Base-by-base conservation (phyloP, 805 yeast species). In the Yamadazyma takamatsuzukensis region DNA sequence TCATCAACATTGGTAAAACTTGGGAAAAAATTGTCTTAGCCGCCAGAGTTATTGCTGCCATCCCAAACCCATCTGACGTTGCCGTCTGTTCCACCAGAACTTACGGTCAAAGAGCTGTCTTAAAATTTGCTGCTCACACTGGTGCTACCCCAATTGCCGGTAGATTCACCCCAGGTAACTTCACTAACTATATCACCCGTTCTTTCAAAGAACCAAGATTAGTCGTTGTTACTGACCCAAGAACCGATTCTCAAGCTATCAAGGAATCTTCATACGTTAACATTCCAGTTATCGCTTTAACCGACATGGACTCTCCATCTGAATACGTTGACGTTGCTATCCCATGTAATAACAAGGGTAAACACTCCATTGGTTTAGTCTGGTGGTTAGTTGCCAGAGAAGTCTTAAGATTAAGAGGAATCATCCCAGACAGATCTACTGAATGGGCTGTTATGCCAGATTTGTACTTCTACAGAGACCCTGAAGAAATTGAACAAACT, bases 111-210 rank as follows among this genome's bases (percentile, higher is more conserved):
- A 93, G 99, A 80, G 99, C 98, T 66, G 99, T 90, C 56, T 83
- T 93, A 73, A 93, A 93, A 80, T 93, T 83, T 67, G 97, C 99
- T 67, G 86, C 96, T 60, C 97, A 93, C 89, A 89, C 97, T 60
- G 97, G 97, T 74, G 96, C 98, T 56, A 90, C 97, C 57, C 89
- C 99, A 69, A 90, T 93, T 76, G 99, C 98, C 60, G 99, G 99
- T 76, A 88, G 99, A 80, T 93, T 93, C 85, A 93, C 98, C 61
- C 99, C 99, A 76, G 99, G 99, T 86, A 82, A 84, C 78, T 93
- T 93, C 93, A 93, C 99, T 70, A 93, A 93, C 80, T 93, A 93
- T 80, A 93, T 90, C 80, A 93, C 98, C 74, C 90, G 97, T 77
- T 87, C 97, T 59, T 93, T 93, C 96, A 93, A 90, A 79, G 99